A percentile compares a stretch with the other conserved stretches of the same genome.
Conservation (phyloP, 495 filamentous ascomycete species). For the Hypoxylon perforatum region DNA sequence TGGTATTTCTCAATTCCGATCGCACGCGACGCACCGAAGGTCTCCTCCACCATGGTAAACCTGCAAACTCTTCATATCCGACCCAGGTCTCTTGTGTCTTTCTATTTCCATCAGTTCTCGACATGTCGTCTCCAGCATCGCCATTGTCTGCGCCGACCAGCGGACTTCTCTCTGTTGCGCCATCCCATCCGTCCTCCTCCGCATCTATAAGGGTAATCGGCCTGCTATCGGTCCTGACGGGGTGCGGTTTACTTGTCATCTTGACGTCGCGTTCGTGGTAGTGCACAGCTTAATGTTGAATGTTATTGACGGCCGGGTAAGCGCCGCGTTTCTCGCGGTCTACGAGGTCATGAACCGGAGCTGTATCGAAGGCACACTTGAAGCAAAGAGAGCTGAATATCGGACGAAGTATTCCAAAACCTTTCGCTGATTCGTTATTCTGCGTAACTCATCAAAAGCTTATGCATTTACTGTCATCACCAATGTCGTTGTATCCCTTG, state of each 20-base stretch:
- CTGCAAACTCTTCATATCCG: conserved; percentile 68
- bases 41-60: conserved; percentile 74
- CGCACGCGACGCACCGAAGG: conserved; percentile 68
- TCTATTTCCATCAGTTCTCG: conserved; percentile 7
- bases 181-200: conserved; percentile 22
- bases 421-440: neutral
- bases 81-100: conserved; percentile 48
- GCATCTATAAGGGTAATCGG: conserved; percentile 36
- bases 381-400: neutral
- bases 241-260: conserved; percentile 36
- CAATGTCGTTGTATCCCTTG: neutral
- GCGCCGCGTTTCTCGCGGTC: neutral
- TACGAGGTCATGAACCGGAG: conserved; percentile 6
- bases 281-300: neutral
- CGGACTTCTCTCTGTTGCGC: conserved; percentile 56
- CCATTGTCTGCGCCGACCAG: conserved; percentile 50
- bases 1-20: neutral
- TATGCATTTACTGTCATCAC: neutral
- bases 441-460: neutral
- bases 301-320: neutral
- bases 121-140: conserved; percentile 20
- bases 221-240: conserved; percentile 11
- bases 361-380: conserved; percentile 1
- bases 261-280: conserved; percentile 2
- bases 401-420: conserved; percentile 13